Evolutionary conservation across 805 yeast genomes (phyloP), one percentile per base, ranked within the genome.

Genomic region (Saccharomyces mikatae): DNA sequence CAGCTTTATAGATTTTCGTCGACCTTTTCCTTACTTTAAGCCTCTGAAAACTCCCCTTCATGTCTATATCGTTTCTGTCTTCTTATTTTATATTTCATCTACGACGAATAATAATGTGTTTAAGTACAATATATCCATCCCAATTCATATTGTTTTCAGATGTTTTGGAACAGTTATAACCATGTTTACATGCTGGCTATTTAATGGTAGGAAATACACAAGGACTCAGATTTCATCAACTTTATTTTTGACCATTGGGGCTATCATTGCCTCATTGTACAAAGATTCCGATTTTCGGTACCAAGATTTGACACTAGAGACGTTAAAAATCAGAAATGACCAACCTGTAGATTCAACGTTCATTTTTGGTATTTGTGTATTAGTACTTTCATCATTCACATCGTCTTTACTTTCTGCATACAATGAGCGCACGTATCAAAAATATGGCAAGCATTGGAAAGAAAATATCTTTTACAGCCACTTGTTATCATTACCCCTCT

Each of bases 381-480:
- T 70, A 13, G 26, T 56, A 82, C 83, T 1, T 59, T 80, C 36
- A 28, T 63, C 27, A 62, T 80, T 75, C 2, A 41, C 77, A 2
- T 77, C 87, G 11, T 80, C 88, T 0, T 60, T 82, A n/a, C 74
- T 81, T 71, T 84, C 87, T 1, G 72, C 84, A 21, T 76, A 78
- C 62, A 77, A 77, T 46, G 89, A 86, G 61, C 66, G 66, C 50
- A 75, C 83, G 0, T 78, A 73, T 60, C 65, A 65, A 13, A 60
- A 59, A 22, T 80, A 82, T 62, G 86, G 87, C 5, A 74, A 74
- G 53, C 77, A 78, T 52, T 86, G 91, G 91, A 71, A 77, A 53
- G 90, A 86, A 60, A 75, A 78, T 36, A 64, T 86, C 48, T 86
- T 86, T 61, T 84, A 80, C 66, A 74, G 80, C 14, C 87, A 83